These are phyloP conservation scores for Paraphoma sp. DNA, from an alignment of 2,329 filamentous ascomycete species.

Conservation along the genomic window DNA sequence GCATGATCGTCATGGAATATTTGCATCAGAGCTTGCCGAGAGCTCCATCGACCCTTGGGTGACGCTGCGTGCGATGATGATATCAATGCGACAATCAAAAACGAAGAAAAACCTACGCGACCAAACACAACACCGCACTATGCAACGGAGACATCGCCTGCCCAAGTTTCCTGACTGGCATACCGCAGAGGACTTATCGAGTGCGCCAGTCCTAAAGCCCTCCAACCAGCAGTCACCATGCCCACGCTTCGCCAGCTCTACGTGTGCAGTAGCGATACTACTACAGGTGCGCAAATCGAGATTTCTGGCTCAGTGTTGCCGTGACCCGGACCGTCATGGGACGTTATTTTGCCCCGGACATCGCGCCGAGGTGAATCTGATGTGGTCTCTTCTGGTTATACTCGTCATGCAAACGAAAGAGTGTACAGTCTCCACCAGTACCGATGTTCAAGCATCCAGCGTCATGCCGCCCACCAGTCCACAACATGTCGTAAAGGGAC, in stretches of 20 bases:
- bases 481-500: not conserved
- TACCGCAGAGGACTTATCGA: constrained; percentile 10
- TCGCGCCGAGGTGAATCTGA: too few species aligned
- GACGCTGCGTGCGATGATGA: not conserved
- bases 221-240: not conserved
- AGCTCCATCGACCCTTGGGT: not conserved
- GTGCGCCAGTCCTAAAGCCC: constrained; percentile 9
- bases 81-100: not conserved
- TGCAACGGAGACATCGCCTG: not conserved
- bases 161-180: not conserved
- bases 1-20: not conserved
- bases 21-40: not conserved
- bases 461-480: too few species aligned
- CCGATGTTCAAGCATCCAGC: too few species aligned
- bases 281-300: too few species aligned
- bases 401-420: too few species aligned
- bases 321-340: too few species aligned
- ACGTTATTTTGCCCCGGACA: too few species aligned
- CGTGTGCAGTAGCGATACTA: too few species aligned
- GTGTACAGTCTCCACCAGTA: too few species aligned
- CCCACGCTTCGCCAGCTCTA: too few species aligned
- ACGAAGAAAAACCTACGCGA: not conserved
- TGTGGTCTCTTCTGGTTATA: too few species aligned
- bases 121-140: not conserved
- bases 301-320: too few species aligned